Conservation (phyloP, 139 green algal species). For the Chlamydomonas sp. region DNA sequence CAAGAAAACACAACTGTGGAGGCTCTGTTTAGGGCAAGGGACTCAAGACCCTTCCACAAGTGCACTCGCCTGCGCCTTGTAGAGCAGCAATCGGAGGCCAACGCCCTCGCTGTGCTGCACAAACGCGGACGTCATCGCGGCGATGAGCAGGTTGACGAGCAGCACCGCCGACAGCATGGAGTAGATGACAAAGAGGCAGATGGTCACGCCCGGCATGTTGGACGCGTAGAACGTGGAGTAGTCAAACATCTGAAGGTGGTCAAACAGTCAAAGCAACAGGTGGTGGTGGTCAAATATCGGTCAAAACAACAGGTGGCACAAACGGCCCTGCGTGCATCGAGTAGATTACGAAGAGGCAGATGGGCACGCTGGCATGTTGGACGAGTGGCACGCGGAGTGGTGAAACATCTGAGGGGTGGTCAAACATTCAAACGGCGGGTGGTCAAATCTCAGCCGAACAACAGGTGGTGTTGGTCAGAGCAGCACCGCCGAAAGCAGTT, state of each 20-base stretch:
- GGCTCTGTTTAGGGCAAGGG: too few relatives aligned
- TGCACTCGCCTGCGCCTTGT: slow-evolving; percentile 4
- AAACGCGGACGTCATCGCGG: slow-evolving; percentile 5
- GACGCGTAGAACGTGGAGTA: slow-evolving; percentile 38
- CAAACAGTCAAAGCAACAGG: background rate
- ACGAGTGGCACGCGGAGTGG: slow-evolving; percentile 35
- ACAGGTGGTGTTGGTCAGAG: background rate
- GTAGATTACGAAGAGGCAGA: slow-evolving; percentile 43
- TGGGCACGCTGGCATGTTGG: slow-evolving; percentile 9
- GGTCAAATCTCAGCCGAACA: too few relatives aligned
- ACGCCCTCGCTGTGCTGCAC: background rate
- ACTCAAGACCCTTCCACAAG: too few relatives aligned
- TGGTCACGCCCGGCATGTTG: slow-evolving; percentile 11
- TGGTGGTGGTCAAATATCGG: too few relatives aligned
- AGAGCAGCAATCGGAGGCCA: background rate
- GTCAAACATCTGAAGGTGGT: slow-evolving; percentile 46
- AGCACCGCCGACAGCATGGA: slow-evolving; percentile 10
- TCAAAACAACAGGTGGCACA: too few relatives aligned
- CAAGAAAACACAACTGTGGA: too few relatives aligned
- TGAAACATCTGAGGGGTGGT: slow-evolving; percentile 44
- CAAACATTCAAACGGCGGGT: background rate
- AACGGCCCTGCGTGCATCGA: too few relatives aligned
- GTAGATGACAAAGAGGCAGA: slow-evolving; percentile 43
- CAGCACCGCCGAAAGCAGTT: slow-evolving; percentile 7
- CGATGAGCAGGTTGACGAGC: slow-evolving; percentile 2